Evolutionary conservation across 2,329 filamentous ascomycete species (phyloP).

Genomic region (Torrubiella hemipterigena): DNA sequence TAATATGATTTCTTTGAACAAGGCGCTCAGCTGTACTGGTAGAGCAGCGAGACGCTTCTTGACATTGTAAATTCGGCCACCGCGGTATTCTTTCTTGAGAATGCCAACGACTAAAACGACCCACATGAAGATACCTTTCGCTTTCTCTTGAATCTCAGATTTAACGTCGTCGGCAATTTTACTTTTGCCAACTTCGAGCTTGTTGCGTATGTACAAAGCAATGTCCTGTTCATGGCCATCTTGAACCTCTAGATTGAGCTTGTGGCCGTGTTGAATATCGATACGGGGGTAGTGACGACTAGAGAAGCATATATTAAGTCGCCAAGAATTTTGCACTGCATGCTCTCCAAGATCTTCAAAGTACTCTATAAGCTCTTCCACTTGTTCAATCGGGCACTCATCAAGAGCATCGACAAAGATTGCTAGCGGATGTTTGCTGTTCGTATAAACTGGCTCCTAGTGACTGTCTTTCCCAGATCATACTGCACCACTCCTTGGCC

Average conservation of each 20-base stretch:
- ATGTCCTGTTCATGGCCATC: slow-evolving; percentile 15
- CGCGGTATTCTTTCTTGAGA: slow-evolving; percentile 19
- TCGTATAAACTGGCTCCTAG: slow-evolving; percentile 3
- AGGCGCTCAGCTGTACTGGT: slow-evolving; percentile 24
- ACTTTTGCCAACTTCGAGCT: slow-evolving; percentile 4
- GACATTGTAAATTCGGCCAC: slow-evolving; percentile 14
- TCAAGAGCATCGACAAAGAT: slow-evolving; percentile 32
- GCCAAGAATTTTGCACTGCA: slow-evolving; percentile 2
- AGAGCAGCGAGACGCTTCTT: slow-evolving; percentile 19
- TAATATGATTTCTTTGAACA: slow-evolving; percentile 39
- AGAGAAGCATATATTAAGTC: slow-evolving; percentile 27
- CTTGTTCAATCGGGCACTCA: slow-evolving; percentile 30
- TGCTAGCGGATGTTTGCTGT: slow-evolving; percentile 6
- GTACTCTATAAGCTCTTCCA: slow-evolving; percentile 26
- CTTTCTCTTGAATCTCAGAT: slow-evolving; percentile 19
- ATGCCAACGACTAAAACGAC: slow-evolving; percentile 25
- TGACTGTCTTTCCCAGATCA: slow-evolving; percentile 9
- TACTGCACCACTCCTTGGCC: slow-evolving; percentile 10
- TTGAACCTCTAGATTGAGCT: slow-evolving; percentile 14
- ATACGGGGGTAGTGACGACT: slow-evolving; percentile 37
- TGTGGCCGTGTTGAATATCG: slow-evolving; percentile 13
- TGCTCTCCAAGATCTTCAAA: slow-evolving; percentile 24
- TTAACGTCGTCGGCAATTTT: neutral
- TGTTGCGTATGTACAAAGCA: slow-evolving; percentile 7
- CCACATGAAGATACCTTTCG: slow-evolving; percentile 32